Conservation (phyloP, 148 eudicot genomes). For the Nepenthes mirabilis region DNA sequence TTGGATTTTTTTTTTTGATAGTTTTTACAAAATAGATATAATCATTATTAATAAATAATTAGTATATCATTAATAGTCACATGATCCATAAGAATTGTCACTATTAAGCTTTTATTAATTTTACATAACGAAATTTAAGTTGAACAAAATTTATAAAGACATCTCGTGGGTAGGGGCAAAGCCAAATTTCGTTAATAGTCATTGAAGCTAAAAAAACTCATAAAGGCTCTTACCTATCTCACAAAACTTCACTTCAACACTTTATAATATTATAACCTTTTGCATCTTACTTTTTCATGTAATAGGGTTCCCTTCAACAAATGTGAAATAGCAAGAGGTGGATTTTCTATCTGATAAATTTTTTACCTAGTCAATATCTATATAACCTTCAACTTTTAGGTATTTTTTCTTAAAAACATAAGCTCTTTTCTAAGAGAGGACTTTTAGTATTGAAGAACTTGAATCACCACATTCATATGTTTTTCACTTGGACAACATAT, state of each 20-base stretch:
- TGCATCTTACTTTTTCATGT: too few species aligned
- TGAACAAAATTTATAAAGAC: too few species aligned
- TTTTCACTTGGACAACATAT: background rate
- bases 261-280: background rate
- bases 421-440: too few species aligned
- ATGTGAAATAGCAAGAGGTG: background rate
- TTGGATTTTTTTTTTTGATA: too few species aligned
- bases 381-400: background rate
- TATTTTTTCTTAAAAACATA: background rate
- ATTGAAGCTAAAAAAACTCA: background rate
- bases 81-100: too few species aligned
- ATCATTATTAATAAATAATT: too few species aligned
- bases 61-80: too few species aligned
- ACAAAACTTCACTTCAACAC: background rate
- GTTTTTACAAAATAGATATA: too few species aligned
- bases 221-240: background rate
- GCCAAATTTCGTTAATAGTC: background rate
- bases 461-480: background rate
- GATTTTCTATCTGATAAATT: background rate
- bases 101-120: too few species aligned
- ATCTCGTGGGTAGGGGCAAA: background rate
- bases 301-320: background rate
- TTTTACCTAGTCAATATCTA: background rate
- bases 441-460: background rate
- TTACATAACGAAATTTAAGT: too few species aligned